Percentiles rank a stretch among this genome's conserved stretches.
These are phyloP conservation scores for Sarcodon aspratus DNA, from an alignment of 768 basidiomycete genomes.

Conservation along the genomic window DNA sequence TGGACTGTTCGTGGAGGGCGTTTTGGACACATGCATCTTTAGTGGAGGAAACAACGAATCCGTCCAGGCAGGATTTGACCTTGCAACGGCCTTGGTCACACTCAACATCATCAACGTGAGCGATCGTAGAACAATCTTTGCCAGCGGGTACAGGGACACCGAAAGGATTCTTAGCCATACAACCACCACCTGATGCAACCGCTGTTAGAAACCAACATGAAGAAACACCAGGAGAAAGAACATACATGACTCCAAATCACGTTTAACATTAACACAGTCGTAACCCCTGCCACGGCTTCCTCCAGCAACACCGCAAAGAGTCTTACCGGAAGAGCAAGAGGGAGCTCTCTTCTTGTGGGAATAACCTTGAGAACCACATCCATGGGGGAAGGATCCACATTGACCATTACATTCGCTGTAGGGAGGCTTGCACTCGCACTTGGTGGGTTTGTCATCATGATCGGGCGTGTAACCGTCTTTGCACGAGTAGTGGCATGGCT, in stretches of 20 bases:
- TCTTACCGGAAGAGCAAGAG: conserved; percentile 13
- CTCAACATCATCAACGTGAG: conserved; percentile 15
- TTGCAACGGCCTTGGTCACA: conserved; percentile 18
- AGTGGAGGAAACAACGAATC: conserved; percentile 6
- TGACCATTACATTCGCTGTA: conserved; percentile 19
- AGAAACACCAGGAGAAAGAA: conserved; percentile 1
- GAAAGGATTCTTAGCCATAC: conserved; percentile 14
- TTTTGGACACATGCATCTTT: conserved; percentile 8
- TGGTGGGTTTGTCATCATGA: conserved; percentile 5
- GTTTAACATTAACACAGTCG: conserved; percentile 19
- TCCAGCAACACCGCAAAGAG: conserved; percentile 14
- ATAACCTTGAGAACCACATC: conserved; percentile 10
- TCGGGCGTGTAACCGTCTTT: conserved; percentile 10
- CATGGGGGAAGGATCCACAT: conserved; percentile 14
- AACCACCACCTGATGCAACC: conserved; percentile 21
- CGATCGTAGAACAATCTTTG: conserved; percentile 21
- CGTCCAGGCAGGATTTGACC: conserved; percentile 15
- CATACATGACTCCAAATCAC: conserved; percentile 20
- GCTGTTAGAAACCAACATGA: conserved; percentile 1
- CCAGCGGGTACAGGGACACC: conserved; percentile 9
- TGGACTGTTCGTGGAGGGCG: not conserved
- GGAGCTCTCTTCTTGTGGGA: conserved; percentile 7
- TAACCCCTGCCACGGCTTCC: conserved; percentile 10
- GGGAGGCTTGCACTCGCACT: conserved; percentile 17
- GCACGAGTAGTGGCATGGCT: conserved; percentile 21